These are phyloP conservation scores for Prunus yedoensis DNA, from an alignment of 331 rosid species.

Conservation along the genomic window DNA sequence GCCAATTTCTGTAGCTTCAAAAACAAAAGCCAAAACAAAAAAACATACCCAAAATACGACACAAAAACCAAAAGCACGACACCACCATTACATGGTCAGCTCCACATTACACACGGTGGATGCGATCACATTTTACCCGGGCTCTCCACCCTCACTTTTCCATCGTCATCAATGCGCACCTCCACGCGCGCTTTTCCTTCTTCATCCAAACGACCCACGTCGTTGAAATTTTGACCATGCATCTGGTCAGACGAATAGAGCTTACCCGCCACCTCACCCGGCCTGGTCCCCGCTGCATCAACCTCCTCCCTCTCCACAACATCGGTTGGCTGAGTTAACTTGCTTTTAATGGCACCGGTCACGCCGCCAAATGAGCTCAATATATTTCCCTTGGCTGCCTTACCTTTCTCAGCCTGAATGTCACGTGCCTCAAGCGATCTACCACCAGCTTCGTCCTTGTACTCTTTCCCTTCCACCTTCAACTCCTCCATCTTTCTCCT, in stretches of 20 bases:
- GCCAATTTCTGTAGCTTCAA: background rate
- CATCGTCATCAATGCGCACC: background rate
- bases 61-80: background rate
- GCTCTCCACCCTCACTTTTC: slow-evolving; percentile 40
- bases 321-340: slow-evolving; percentile 4
- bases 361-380: background rate
- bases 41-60: background rate
- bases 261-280: slow-evolving; percentile 48
- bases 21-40: background rate
- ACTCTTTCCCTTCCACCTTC: slow-evolving; percentile 35
- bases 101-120: background rate
- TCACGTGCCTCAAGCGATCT: background rate
- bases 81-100: background rate
- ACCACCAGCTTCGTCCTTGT: slow-evolving; percentile 12
- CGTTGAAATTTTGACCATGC: slow-evolving; percentile 46
- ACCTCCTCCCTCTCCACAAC: slow-evolving; percentile 24
- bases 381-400: background rate
- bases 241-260: slow-evolving; percentile 44
- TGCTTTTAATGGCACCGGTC: slow-evolving; percentile 7
- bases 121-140: slow-evolving; percentile 52
- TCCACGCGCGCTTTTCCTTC: slow-evolving; percentile 34
- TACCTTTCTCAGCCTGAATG: background rate
- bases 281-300: slow-evolving; percentile 42
- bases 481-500: slow-evolving; percentile 48
- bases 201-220: slow-evolving; percentile 44